Base-by-base conservation (phyloP, 306 rosid species). In the Neltuma alba region DNA sequence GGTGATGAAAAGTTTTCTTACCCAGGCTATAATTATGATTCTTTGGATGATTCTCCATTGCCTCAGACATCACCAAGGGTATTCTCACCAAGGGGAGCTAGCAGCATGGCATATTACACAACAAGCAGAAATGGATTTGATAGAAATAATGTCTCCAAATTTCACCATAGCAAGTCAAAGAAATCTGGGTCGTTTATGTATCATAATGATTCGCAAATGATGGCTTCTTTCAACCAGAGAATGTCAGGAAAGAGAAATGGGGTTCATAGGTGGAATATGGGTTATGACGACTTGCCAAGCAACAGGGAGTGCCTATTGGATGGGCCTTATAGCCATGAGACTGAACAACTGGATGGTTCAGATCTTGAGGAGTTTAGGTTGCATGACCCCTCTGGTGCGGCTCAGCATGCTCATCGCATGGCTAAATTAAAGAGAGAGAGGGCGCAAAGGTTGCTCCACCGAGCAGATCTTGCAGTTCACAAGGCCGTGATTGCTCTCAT, bases 391-490 rank as follows among this genome's bases (percentile, higher is more conserved):
- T 85, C 89, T 0, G 70, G 91, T 37, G 93, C 89, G 8, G 97
- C 95, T 13, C 83, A 85, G 83, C 88, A 81, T 72, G 95, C 97
- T 7, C 85, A 28, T 72, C 89, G 78, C 30, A 34, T 85, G 78
- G 93, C 97, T 12, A 89, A 69, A 81, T 79, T 79, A 28, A 92
- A 92, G 80, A 87, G 92, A 63, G 93, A 83, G 36, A 85, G 69
- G 65, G 97, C 95, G 68, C 86, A 85, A 50, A 85, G 88, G 70
- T 65, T 92, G 88, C 82, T 85, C 38, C 86, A 73, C 86, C 83
- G 89, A 76, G 97, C 95, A 15, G 97, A 92, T 76, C 61, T 87
- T 7, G 95, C 97, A 30, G 87, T 90, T 70, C 95, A 92, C 87
- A 92, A 82, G 86, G 95, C 97, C 48, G 88, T 87, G 85, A 87